Percentiles rank a stretch among this genome's conserved stretches.
Evolutionary conservation across 495 filamentous ascomycete species (phyloP).

Genomic region (Aspergillus wentii): DNA sequence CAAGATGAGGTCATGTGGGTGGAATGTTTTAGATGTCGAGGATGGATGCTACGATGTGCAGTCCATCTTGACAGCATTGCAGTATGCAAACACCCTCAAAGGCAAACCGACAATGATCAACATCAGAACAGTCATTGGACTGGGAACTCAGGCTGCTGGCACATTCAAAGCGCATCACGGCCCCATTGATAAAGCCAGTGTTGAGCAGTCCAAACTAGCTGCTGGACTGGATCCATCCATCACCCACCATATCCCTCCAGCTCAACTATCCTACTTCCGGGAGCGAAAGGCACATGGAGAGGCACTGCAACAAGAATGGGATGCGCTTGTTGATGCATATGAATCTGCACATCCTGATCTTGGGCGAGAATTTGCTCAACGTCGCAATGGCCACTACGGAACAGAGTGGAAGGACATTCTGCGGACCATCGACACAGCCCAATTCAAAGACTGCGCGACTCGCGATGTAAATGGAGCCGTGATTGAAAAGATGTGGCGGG

Average conservation of each 20-base stretch:
- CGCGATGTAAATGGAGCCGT: conserved; percentile 45
- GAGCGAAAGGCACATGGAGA: conserved; percentile 34
- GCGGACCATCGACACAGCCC: too few relatives aligned
- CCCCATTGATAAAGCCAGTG: conserved; percentile 28
- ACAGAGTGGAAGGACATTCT: too few relatives aligned
- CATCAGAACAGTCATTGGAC: conserved; percentile 41
- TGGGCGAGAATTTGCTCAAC: too few relatives aligned
- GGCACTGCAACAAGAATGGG: conserved; percentile 39
- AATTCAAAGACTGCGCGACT: conserved; percentile 42
- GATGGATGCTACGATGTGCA: conserved; percentile 40
- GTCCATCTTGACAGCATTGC: conserved; percentile 35
- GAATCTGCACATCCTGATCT: conserved; percentile 37
- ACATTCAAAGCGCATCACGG: conserved; percentile 35
- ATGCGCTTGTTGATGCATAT: conserved; percentile 38
- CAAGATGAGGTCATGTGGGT: conserved; percentile 47
- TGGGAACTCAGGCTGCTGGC: conserved; percentile 32
- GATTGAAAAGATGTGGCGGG: conserved; percentile 43
- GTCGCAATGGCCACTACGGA: too few relatives aligned
- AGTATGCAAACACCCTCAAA: conserved; percentile 17
- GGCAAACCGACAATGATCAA: conserved; percentile 48
- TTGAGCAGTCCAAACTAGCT: conserved; percentile 12
- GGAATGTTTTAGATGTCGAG: conserved; percentile 41
- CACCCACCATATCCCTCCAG: conserved; percentile 42
- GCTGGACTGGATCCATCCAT: conserved; percentile 34
- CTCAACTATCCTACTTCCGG: conserved; percentile 46